Evolutionary conservation across 768 basidiomycete genomes (phyloP), one percentile per base, ranked within the genome.

Genomic region (Psilocybe subaeruginosa): DNA sequence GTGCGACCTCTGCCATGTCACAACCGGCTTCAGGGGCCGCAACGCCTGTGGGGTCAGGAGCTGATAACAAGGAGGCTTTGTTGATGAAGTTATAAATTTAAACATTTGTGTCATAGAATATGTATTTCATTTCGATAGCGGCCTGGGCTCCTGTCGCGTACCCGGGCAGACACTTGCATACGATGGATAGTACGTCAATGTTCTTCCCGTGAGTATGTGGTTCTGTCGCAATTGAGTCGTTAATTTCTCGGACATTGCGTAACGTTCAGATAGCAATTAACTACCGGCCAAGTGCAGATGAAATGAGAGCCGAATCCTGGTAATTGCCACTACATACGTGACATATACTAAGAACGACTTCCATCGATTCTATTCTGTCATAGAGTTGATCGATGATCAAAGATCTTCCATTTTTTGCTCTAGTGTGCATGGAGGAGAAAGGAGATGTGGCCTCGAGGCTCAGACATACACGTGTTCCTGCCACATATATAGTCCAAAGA

Each of bases 31-130:
- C 61, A n/a, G 85, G 85, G 19, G 72, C 79, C 16, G 75, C 73
- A 27, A 86, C 83, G 6, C 83, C 86, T 35, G 63, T 70, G 57
- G 65, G 66, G 47, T 64, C 51, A 8, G 61, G 52, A 43, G 51
- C 17, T n/a, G 57, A 43, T 58, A 61, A 66, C 56, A 66, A 66
- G 52, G 53, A 61, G 29, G 68, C 62, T 46, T 39, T 68, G 17
- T 55, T 64, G 60, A 71, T 74, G 70, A 75, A 72, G 64, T 63
- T 72, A 8, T 73, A 50, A 45, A 8, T 43, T 43, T 43, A 43
- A 43, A 54, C 23, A 8, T 54, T 33, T n/a, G n/a, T 39, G 46
- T 43, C 30, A 30, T 37, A 45, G n/a, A 8, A 19, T 46, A 16
- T 35, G n/a, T 6, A 60, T 60, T 19, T 19, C 23, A 5, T n/a